These are phyloP conservation scores for Fusarium lyarnte DNA, from an alignment of 2,329 filamentous ascomycete genomes.

Conservation along the genomic window DNA sequence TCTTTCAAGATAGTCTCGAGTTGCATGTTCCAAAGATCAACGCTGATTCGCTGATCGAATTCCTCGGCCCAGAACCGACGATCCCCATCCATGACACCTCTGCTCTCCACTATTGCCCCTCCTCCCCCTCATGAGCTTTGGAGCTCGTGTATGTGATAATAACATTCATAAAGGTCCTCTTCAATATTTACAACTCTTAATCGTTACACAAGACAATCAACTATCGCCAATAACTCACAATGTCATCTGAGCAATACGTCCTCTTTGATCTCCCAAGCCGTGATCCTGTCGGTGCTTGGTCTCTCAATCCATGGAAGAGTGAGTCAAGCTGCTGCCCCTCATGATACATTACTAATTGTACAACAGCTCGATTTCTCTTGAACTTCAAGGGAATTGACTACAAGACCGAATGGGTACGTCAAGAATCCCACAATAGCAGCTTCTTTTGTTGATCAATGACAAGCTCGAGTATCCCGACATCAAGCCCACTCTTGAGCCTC, in stretches of 20 bases:
- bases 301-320: constrained; percentile 78
- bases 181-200: background rate
- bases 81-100: background rate
- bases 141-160: background rate
- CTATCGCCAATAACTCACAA: constrained; percentile 29
- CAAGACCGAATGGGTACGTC: constrained; percentile 68
- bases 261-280: constrained; percentile 72
- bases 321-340: constrained; percentile 17
- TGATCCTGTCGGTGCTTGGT: constrained; percentile 63
- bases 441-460: background rate
- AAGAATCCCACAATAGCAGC: too few species aligned
- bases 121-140: constrained; percentile 1
- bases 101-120: constrained; percentile 32
- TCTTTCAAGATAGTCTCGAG: background rate
- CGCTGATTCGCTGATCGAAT: background rate
- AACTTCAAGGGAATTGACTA: constrained; percentile 76
- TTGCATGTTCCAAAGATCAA: background rate
- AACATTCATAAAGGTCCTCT: background rate
- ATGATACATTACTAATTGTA: constrained; percentile 1
- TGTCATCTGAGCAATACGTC: constrained; percentile 54
- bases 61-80: background rate
- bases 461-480: constrained; percentile 73
- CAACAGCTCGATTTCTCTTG: constrained; percentile 67
- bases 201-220: too few species aligned
- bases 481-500: constrained; percentile 61